phyloP scores from a whole-genome alignment of 2,329 filamentous ascomycete genomes.

The Arthrobotrys entomopaga region DNA sequence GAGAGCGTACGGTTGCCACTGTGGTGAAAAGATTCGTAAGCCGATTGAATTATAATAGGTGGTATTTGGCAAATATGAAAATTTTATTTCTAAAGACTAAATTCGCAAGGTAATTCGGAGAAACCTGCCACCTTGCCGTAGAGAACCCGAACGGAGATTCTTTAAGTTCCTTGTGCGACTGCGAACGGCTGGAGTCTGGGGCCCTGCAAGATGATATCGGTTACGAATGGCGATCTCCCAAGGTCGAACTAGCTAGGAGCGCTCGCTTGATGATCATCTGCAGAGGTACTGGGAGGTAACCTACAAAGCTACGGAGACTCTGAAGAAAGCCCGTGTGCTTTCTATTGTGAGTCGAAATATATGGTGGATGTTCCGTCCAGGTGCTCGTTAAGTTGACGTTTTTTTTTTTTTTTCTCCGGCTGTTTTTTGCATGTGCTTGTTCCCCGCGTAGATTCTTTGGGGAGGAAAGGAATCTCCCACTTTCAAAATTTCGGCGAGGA shows the following conservation, averaged over 20 bases:
- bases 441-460: slow-evolving; percentile 26
- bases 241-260: slow-evolving; percentile 25
- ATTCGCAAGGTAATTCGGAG: background rate
- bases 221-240: slow-evolving; percentile 35
- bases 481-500: background rate
- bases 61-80: background rate
- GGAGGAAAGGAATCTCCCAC: slow-evolving; percentile 17
- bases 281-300: slow-evolving; percentile 17
- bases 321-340: slow-evolving; percentile 9
- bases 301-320: background rate
- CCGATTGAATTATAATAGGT: too few relatives aligned
- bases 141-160: slow-evolving; percentile 13
- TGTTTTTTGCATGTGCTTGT: slow-evolving; percentile 54
- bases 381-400: background rate
- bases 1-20: slow-evolving; percentile 30
- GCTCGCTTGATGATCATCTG: slow-evolving; percentile 36
- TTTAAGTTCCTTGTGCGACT: background rate
- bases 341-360: slow-evolving; percentile 17
- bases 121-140: slow-evolving; percentile 25
- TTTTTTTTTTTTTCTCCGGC: background rate
- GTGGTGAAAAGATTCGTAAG: slow-evolving; percentile 10
- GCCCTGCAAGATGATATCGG: slow-evolving; percentile 26
- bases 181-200: background rate
- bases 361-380: slow-evolving; percentile 19
- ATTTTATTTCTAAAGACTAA: background rate